phyloP scores from a whole-genome alignment of 129 eudicot species.

The Artemisia tridentata region DNA sequence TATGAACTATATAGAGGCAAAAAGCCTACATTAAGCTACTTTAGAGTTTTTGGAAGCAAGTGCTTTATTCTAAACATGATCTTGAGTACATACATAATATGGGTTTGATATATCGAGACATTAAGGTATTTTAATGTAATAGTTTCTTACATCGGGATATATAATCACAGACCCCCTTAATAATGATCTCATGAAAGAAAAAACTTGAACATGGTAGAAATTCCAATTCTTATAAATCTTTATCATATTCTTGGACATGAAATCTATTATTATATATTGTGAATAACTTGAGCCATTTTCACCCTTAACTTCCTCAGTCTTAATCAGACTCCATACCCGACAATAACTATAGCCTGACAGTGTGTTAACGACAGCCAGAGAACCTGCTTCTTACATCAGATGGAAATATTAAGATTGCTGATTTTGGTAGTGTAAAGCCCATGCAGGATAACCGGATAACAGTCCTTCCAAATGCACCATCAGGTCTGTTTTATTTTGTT shows the following conservation, averaged over 20 bases:
- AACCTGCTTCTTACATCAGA: slow-evolving; percentile 85
- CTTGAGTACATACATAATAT: slow-evolving; percentile 84
- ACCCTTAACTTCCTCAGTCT: neutral
- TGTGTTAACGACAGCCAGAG: slow-evolving; percentile 79
- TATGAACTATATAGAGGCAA: too few relatives aligned
- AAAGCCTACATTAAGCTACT: too few relatives aligned
- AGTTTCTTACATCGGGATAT: neutral
- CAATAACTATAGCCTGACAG: slow-evolving; percentile 27
- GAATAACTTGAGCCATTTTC: too few relatives aligned
- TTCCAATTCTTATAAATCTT: too few relatives aligned
- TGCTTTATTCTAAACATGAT: too few relatives aligned
- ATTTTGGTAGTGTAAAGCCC: slow-evolving; percentile 99
- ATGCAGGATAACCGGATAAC: slow-evolving; percentile 86
- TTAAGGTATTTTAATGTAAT: slow-evolving; percentile 52
- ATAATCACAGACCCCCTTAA: slow-evolving; percentile 1
- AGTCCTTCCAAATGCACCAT: slow-evolving; percentile 94
- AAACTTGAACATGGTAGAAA: neutral
- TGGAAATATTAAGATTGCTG: slow-evolving; percentile 97
- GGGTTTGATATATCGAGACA: slow-evolving; percentile 94
- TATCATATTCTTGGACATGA: too few relatives aligned
- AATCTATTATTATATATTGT: too few relatives aligned
- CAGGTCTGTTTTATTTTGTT: slow-evolving; percentile 41
- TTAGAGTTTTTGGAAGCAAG: too few relatives aligned
- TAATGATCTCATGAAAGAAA: slow-evolving; percentile 6
- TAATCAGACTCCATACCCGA: neutral